Base-by-base conservation (phyloP, 345 rosid genomes). In the Brassica juncea region DNA sequence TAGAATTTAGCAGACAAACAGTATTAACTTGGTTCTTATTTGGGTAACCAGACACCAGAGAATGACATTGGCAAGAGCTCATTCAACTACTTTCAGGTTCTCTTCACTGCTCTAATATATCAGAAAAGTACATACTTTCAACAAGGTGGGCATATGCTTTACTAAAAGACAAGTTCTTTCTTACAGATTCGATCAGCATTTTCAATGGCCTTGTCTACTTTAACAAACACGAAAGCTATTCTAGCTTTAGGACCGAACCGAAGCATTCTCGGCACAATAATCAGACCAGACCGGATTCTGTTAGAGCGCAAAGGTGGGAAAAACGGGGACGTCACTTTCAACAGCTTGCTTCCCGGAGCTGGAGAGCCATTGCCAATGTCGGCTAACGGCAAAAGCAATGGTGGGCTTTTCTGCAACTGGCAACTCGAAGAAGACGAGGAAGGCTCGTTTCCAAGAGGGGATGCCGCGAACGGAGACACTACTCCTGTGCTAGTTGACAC, bases 41-140 rank as follows among this genome's bases (percentile, higher is more conserved):
- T 80, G 72, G 34, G 73, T 81, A 65, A 76, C 70, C 82, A 94
- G 98, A 80, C 93, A 16, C 91, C 96, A 8, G 95, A 92, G 54
- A 92, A 94, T 35, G 98, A 91, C 81, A 87, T 92, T 70, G 98
- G 97, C 74, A 94, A 94, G 85, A 94, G 73, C 83, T 94, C 99
- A 6, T 94, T 84, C 83, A 94, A 94, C 83, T 94, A 92, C 87
- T 89, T 86, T 82, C 99, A 92, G 99, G 99, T 94, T 73, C 72
- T 75, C 78, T 74, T 59, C 65, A 28, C 47, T 64, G 64, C 7
- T 54, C 25, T 27, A 39, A 61, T 39, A 12, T 57, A 25, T 70
- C 6, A 34, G 37, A n/a, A 6, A 19, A 54, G 57, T 31, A 61
- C 14, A 27, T 61, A 28, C 35, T 12, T 12, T 12, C 14, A 28